Evolutionary conservation across 1,284 basidiomycete genomes (phyloP), one percentile per base, ranked within the genome.

Genomic region (Tetrapyrgos nigripes): DNA sequence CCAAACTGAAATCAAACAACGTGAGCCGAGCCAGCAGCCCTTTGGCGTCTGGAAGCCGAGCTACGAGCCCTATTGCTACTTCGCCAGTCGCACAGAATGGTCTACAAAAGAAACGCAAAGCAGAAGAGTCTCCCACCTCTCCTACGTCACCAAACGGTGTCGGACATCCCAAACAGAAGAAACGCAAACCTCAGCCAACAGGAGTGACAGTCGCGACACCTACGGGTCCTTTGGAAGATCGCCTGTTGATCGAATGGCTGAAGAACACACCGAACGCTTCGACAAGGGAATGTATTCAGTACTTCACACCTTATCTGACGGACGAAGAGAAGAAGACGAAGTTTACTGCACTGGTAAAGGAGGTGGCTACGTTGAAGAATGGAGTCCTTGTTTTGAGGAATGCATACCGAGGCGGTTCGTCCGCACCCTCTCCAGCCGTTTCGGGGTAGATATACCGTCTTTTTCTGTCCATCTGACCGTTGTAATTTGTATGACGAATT

Each of bases 321-420:
- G 84, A 85, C 64, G 80, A 83, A 47, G 81, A 78, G 65, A 89
- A 88, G 79, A 93, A 92, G 80, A 68, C 70, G 57, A 83, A 80
- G 70, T 92, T 94, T 68, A 89, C 89, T n/a, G 81, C 78, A 19
- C 79, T 93, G 68, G 85, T 93, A 52, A 88, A 89, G 75, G 85
- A 90, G 70, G 85, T 91, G 44, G 91, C 91, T 21, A 79, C 82
- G 66, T 68, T 93, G 70, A 89, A 86, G 76, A 81, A 80, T 45
- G 87, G 88, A 27, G 76, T 85, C 27, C 73, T 93, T 58, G 78
- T 85, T n/a, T 73, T 91, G 69, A 78, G 83, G 64, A 82, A 79
- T 58, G 79, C 77, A 56, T 82, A 78, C 58, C 67, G 69, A 44
- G 71, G 73, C 59, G 70, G 73, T 57, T 71, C 67, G 13, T 73